Base-by-base conservation (phyloP, 2,329 filamentous ascomycete genomes). In the Beauveria brongniartii region DNA sequence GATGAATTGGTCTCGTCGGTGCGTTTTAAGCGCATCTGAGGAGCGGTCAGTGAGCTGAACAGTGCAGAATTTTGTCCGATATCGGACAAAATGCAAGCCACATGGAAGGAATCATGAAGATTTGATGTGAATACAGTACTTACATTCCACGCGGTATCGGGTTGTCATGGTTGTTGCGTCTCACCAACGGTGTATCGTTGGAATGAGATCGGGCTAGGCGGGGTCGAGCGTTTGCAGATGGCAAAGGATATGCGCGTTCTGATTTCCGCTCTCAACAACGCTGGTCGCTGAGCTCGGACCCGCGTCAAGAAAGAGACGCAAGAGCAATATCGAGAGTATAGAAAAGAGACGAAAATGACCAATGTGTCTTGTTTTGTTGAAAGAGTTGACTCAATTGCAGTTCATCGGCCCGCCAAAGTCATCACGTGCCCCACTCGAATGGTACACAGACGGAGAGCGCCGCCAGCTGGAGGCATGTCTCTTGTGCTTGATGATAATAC, bases 1-100 rank as follows among this genome's bases (percentile, higher is more conserved):
- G 75, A 92, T 91, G 69, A 97, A 85, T 73, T 97, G 92, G 73
- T 97, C 92, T 71, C 92, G 82, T 60, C 92, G 85, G 77, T 97
- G 92, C 57, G 92, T 93, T 82, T 96, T 85, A 69, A 84, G 78
- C 52, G 82, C 80, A 77, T 85, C 82, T 85, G 65, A 30, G 59
- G 58, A 9, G n/a, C n/a, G 22, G 22, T 59, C 57, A 56, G 18
- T 26, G 61, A 62, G 22, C 12, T 30, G 46, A 41, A 8, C 16
- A 24, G 40, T 6, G 7, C 20, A 34, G 30, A 3, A 20, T 8
- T 5, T 22, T 18, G 18, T 22, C 5, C 10, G 16, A 4, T 1
- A 28, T 4, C 10, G 8, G 18, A 8, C 22, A 26, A 1, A 10
- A 9, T 2, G 12, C 41, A 43, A 47, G 55, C 61, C 58, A 56